phyloP scores from a whole-genome alignment of 805 yeast genomes.

The Tetrapisispora taiwanensis region DNA sequence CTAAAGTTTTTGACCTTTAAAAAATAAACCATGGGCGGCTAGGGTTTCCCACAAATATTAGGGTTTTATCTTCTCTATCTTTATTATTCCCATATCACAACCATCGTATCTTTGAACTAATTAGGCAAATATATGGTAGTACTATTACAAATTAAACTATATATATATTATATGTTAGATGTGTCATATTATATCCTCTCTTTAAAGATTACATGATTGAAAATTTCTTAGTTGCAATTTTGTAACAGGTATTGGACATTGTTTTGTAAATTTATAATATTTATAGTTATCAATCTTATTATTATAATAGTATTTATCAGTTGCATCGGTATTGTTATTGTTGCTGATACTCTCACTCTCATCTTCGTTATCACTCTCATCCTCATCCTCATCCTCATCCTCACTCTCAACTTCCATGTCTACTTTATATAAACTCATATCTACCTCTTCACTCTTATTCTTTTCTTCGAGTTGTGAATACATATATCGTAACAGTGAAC shows the following conservation, averaged over 20 bases:
- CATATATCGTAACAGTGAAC: constrained; percentile 9
- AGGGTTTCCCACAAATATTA: too few relatives aligned
- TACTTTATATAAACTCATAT: constrained; percentile 7
- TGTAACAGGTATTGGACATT: constrained; percentile 1
- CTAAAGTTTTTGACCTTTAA: too few relatives aligned
- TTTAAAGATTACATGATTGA: background rate
- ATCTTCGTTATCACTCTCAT: background rate
- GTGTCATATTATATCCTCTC: too few relatives aligned
- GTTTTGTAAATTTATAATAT: background rate
- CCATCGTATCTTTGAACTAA: too few relatives aligned
- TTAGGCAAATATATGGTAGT: too few relatives aligned
- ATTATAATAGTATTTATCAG: background rate
- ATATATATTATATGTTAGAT: too few relatives aligned
- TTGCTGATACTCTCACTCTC: background rate
- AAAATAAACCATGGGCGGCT: too few relatives aligned
- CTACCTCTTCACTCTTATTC: background rate
- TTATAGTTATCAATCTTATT: background rate
- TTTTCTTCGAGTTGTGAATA: background rate
- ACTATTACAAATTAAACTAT: too few relatives aligned
- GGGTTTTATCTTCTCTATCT: too few relatives aligned
- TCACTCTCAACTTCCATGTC: background rate
- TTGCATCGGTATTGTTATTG: background rate
- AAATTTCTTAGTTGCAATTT: background rate
- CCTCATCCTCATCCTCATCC: background rate
- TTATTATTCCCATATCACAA: too few relatives aligned